Base-by-base conservation (phyloP, 139 green algal species). In the Trebouxia sp. region DNA sequence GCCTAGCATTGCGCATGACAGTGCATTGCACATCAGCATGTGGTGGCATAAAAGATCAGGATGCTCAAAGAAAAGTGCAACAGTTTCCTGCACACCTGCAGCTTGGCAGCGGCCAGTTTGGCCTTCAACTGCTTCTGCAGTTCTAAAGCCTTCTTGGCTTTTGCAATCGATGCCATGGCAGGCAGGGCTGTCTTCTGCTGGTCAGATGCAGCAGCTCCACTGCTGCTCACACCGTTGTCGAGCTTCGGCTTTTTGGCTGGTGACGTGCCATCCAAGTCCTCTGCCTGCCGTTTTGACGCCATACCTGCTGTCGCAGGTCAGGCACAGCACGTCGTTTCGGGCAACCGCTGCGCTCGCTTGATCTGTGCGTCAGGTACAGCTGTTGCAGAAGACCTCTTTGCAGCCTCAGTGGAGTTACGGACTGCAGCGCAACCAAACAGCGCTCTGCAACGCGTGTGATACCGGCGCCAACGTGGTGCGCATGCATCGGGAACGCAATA, bases 191-290 rank as follows among this genome's bases (percentile, higher is more conserved):
- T 15, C 30, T 45, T 75, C 8, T 43, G 30, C 20, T 42, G n/a
- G 30, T n/a, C 72, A 66, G 72, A 20, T 12, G 32, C 47, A 12
- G 45, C 43, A n/a, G 8, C 42, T 28, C 72, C 47, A 65, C 65
- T 79, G 72, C 72, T 65, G 28, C 35, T 65, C 3, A 79, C 28
- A 32, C 72, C 32, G 30, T 42, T 55, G 48, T 35, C 28, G 28
- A 72, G 35, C 32, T 72, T 72, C 32, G 42, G 62, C 62, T 72
- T 72, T 41, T 77, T 77, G 41, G 69, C 69, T 24, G 41, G 41
- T 39, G 69, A 51, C 7, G 41, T 53, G 3, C 55, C 69, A 38
- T 77, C 69, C 0, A 11, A 17, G 24, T 55, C 8, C 26, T 77
- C 41, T 5, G 69, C 41, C 26, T 55, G 42, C 26, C 69, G 69